Base-by-base conservation (phyloP, 208 protist species). In the Acanthamoeba triangularis region DNA sequence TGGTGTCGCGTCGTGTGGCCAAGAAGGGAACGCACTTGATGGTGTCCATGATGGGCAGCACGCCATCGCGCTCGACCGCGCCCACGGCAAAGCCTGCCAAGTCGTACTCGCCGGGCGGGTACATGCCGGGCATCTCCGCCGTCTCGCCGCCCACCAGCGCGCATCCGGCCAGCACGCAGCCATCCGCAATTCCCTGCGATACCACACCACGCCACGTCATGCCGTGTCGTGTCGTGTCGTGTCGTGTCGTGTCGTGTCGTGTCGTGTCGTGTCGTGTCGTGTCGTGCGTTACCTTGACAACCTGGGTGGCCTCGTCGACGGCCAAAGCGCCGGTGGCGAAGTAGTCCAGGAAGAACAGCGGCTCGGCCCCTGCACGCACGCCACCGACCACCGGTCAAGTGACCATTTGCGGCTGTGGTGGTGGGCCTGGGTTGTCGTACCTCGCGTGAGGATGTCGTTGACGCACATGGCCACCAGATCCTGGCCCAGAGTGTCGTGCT, bases 381-480 rank as follows among this genome's bases (percentile, higher is more conserved):
- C 7, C 49, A 54, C 49, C 13, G 0, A 54, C 49, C 13, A 10
- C 7, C 49, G 49, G 13, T 20, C 49, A 54, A 10, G 69, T 37
- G 69, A 78, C 28, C 37, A 1, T 41, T 25, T 11, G 30, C 33
- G 52, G 28, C 59, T 14, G 54, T 6, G 78, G 44, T 10, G 44
- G 44, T 49, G 35, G 3, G n/a, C 3, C 3, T 7, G 14, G 78
- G 49, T 18, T 2, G 54, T 10, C 0, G 16, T 80, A 94, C 90
- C 95, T 76, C 95, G 97, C 25, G 97, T 97, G 8, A 98, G 49
- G 0, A 98, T 65, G 95, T 98, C 98, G 80, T 98, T 98, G 25
- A 98, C 98, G 78, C 95, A 98, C 98, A 98, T 98, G 41, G 98
- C 98, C 14, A 98, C 98, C 2, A 98, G 93, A 91, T 98, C 98